Base-by-base conservation (phyloP, 192 early-diverging fungal genomes). In the Coemansia sp. region DNA sequence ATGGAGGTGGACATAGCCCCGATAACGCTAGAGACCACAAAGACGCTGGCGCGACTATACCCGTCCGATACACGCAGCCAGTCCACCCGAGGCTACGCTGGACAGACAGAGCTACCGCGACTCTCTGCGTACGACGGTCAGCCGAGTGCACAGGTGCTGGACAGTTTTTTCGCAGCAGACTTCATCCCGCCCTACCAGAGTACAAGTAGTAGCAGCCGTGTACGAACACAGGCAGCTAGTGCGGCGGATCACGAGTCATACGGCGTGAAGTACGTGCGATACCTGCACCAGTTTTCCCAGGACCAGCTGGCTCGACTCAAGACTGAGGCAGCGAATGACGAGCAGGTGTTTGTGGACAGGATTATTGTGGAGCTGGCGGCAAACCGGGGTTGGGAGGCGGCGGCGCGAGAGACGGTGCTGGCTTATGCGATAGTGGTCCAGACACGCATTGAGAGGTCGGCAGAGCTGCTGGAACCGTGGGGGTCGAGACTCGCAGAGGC, bases 131-230 rank as follows among this genome's bases (percentile, higher is more conserved):
- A 60, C 59, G 59, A 36, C 59, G 37, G 50, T 11, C 39, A 29
- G 14, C 40, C 29, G 24, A 16, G 37, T 9, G 67, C n/a, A 1
- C 41, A 61, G 1, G 62, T 79, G 6, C 63, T 82, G 46, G 79
- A 82, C 36, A 68, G 50, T 4, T 82, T 82, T 35, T 82, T 77
- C 13, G 79, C 79, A 11, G 79, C 79, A 19, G 79, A 82, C 68
- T 82, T 82, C 66, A 67, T 82, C n/a, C 72, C 70, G 17, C 73
- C 66, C 24, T n/a, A 56, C 51, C 46, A 56, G 37, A 45, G 45
- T 19, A 44, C 8, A 17, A 10, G 44, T 16, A 45, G 59, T 59
- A 61, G 59, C 29, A 48, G 29, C 54, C 46, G 51, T 0, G 51
- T 6, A 35, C 17, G 56, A 33, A 17, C 29, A 17, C 33, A 35